Conservation (phyloP, 768 basidiomycete genomes). For the Russula foetens region DNA sequence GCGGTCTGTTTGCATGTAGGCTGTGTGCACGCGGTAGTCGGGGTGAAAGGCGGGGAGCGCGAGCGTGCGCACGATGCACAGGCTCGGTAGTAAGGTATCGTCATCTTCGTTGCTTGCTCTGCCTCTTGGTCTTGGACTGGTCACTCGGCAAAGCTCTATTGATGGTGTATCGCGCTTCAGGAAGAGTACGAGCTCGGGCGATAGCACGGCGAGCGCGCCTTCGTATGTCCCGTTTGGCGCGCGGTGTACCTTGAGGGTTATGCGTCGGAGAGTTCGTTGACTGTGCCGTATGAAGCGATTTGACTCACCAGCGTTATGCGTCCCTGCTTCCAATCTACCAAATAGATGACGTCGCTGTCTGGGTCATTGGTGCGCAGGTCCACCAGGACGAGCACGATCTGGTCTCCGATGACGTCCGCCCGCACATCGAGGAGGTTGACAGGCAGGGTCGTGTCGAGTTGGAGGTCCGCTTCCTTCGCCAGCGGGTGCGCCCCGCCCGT, state of each 20-base stretch:
- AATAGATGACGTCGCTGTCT: background rate
- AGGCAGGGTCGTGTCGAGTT: constrained; percentile 3
- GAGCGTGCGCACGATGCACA: constrained; percentile 8
- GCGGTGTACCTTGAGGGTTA: constrained; percentile 5
- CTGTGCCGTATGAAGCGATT: too few species aligned
- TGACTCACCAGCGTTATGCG: background rate
- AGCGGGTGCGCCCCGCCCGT: background rate
- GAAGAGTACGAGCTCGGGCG: constrained; percentile 4
- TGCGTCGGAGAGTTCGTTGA: background rate
- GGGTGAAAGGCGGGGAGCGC: background rate
- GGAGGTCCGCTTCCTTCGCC: background rate
- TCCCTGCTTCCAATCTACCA: background rate
- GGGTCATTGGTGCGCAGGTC: background rate
- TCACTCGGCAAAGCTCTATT: constrained; percentile 10
- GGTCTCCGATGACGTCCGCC: background rate
- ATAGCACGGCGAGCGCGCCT: constrained; percentile 11
- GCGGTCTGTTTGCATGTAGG: constrained; percentile 14
- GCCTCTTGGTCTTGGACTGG: background rate
- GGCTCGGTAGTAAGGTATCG: background rate
- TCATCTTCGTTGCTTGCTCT: too few species aligned
- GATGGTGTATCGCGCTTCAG: background rate
- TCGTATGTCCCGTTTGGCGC: constrained; percentile 9
- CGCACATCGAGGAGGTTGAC: constrained; percentile 1
- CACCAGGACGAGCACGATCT: constrained; percentile 2
- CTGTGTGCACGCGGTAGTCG: constrained; percentile 5